Evolutionary conservation across 1,284 basidiomycete genomes (phyloP), one percentile per base, ranked within the genome.

Genomic region (Tylopilus orsonianus): DNA sequence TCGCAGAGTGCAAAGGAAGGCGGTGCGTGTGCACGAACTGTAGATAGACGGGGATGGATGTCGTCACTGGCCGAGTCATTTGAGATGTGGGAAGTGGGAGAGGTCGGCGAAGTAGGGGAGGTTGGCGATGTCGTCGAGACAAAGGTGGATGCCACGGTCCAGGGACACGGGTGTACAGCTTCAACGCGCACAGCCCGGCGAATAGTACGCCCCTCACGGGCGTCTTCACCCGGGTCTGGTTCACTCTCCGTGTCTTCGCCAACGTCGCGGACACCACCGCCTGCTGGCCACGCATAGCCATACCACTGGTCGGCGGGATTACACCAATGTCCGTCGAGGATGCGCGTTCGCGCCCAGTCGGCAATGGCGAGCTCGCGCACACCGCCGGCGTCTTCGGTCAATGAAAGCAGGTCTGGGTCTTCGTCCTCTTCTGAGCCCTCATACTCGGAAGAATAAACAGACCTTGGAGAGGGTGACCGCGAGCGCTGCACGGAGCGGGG

Each of bases 251-350:
- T 67, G 5, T 65, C 63, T 23, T 68, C 66, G n/a, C 63, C 63
- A 2, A 45, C 41, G 16, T 65, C 66, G 16, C 63, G 60, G 9
- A 61, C 66, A 24, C 66, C 63, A 0, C 63, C 63, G 4, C 63
- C 63, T 6, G 63, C 75, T 14, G 71, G 71, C 46, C 75, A 67
- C 1, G 64, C 59, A 46, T 74, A 61, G 9, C 68, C 64, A 43
- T 80, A 83, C 76, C 76, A 87, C 39, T 79, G 73, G 61, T 88
- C 86, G 1, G 80, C 81, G 5, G 87, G 87, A 41, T 75, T 82
- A 46, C 82, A 69, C 86, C 86, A 89, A 54, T 80, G 75, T 1
- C 87, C 86, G 47, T 88, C 85, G 27, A 89, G 67, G 41, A 89
- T 83, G 38, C 86, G 70, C 16, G 72, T 74, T 23, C 87, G 74